phyloP scores from a whole-genome alignment of 2,329 filamentous ascomycete species.

The Sporothrix protearum region DNA sequence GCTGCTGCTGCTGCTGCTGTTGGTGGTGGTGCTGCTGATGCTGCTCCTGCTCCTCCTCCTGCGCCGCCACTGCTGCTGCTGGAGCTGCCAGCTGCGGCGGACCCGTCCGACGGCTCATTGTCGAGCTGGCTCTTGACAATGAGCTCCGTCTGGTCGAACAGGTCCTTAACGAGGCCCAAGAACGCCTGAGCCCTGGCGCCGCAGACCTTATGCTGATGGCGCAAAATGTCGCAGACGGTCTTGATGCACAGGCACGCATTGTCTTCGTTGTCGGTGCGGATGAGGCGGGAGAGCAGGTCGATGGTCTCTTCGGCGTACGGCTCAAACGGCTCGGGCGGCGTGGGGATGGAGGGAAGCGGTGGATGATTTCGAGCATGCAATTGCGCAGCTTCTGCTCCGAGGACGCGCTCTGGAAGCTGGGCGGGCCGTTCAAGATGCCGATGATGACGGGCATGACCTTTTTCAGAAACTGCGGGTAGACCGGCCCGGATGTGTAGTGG shows the following conservation, averaged over 20 bases:
- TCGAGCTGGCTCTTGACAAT: slow-evolving; percentile 96
- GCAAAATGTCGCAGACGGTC: slow-evolving; percentile 93
- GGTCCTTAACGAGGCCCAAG: slow-evolving; percentile 84
- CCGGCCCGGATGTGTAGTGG: slow-evolving; percentile 71
- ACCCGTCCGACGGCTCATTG: slow-evolving; percentile 55
- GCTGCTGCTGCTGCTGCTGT: not conserved
- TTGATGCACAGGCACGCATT: slow-evolving; percentile 99
- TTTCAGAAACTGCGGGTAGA: slow-evolving; percentile 75
- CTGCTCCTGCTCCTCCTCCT: too few species aligned
- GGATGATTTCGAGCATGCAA: slow-evolving; percentile 89
- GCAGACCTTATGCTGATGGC: slow-evolving; percentile 83
- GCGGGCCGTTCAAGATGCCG: slow-evolving; percentile 76
- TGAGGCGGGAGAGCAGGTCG: slow-evolving; percentile 82
- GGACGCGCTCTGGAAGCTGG: slow-evolving; percentile 86
- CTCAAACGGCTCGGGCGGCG: slow-evolving; percentile 75
- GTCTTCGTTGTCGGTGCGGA: slow-evolving; percentile 92
- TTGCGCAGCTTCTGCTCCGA: slow-evolving; percentile 93
- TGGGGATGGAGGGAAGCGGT: slow-evolving; percentile 71
- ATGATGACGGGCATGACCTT: slow-evolving; percentile 88
- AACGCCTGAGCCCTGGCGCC: slow-evolving; percentile 79
- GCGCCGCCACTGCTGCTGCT: too few species aligned
- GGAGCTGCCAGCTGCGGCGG: slow-evolving; percentile 36
- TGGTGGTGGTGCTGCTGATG: too few species aligned
- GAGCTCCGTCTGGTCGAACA: slow-evolving; percentile 92
- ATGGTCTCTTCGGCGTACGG: slow-evolving; percentile 85